Evolutionary conservation across 2,329 filamentous ascomycete genomes (phyloP).

Genomic region (Penicillium sclerotigenum): DNA sequence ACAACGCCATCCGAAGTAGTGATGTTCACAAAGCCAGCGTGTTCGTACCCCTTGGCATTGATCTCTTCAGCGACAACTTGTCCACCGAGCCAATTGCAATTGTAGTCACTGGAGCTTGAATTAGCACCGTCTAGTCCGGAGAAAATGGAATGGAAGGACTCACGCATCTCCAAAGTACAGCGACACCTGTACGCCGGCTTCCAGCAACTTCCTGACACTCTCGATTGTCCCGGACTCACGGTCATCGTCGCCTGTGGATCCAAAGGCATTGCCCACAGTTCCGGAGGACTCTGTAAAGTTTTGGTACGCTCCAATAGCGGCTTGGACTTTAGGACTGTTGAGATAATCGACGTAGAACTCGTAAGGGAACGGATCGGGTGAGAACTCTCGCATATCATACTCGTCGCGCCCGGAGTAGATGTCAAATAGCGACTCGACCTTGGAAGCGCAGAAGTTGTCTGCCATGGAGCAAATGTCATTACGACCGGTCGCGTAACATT

Average conservation of each 20-base stretch:
- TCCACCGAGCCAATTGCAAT: conserved; percentile 3
- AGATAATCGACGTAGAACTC: conserved; percentile 1
- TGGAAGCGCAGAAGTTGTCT: neutral
- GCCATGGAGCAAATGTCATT: neutral
- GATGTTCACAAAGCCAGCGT: neutral
- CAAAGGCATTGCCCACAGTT: neutral
- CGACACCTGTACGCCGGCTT: neutral
- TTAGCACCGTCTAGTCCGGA: neutral
- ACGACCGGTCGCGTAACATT: neutral
- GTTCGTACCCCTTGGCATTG: neutral
- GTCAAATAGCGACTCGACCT: neutral
- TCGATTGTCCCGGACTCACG: neutral
- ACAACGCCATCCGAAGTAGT: neutral
- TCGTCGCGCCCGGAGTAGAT: neutral
- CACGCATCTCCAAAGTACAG: conserved; percentile 2
- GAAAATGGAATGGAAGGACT: neutral
- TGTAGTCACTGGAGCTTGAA: neutral
- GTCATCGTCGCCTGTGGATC: neutral
- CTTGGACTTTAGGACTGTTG: neutral
- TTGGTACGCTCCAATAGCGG: neutral
- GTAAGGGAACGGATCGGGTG: conserved; percentile 1
- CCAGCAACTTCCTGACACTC: neutral
- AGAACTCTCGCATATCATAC: conserved; percentile 1
- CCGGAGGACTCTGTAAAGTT: neutral
- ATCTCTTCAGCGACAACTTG: neutral